These are phyloP conservation scores for Vaccinium darrowii DNA, from an alignment of 148 eudicot genomes.

Conservation along the genomic window DNA sequence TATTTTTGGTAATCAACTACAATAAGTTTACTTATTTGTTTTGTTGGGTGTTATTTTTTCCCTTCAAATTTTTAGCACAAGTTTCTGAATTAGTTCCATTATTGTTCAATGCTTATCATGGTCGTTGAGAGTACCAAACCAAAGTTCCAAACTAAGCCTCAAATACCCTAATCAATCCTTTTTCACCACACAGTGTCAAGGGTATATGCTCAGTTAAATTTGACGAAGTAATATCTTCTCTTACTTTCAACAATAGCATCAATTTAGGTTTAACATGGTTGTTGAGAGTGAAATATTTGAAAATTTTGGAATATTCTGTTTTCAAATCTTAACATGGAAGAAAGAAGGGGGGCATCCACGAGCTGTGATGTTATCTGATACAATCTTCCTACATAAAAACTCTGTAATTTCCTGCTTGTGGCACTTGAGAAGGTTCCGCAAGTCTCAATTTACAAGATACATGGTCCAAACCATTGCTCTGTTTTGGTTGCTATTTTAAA, in stretches of 20 bases:
- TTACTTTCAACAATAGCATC: too few species aligned
- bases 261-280: too few species aligned
- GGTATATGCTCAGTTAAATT: not conserved
- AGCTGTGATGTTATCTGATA: constrained; percentile 72
- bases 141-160: not conserved
- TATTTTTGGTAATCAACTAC: too few species aligned
- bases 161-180: not conserved
- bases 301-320: not conserved
- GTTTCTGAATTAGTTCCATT: not conserved
- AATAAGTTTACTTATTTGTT: not conserved
- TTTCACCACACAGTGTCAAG: not conserved
- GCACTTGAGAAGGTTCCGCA: constrained; percentile 43
- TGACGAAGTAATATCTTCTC: too few species aligned
- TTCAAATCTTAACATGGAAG: constrained; percentile 27
- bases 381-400: constrained; percentile 71
- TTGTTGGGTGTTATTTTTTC: not conserved
- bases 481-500: not conserved
- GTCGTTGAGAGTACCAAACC: not conserved
- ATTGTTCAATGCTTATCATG: not conserved
- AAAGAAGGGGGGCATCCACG: constrained; percentile 47
- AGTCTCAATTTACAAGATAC: constrained; percentile 66
- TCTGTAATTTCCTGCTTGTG: constrained; percentile 71
- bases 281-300: not conserved
- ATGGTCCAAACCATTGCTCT: constrained; percentile 11
- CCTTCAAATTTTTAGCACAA: not conserved